Percentiles rank a stretch among this genome's conserved stretches.
Conservation (phyloP, 306 rosid species). For the Cucumis hystrix region DNA sequence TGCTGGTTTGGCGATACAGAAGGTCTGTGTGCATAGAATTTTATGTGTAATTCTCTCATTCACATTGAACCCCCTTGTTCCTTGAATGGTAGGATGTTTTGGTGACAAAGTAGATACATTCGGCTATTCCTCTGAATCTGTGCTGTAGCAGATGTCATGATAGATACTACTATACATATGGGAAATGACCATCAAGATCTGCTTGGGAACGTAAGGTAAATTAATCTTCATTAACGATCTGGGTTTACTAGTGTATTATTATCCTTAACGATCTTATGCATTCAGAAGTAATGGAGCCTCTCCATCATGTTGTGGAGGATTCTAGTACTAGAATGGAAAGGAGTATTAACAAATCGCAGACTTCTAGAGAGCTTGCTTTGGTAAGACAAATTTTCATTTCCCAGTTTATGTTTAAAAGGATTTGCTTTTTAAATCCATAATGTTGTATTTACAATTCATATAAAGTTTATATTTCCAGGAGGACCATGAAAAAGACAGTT, state of each 20-base stretch:
- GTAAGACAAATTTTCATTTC: background rate
- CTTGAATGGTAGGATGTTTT: no score
- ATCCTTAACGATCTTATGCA: background rate
- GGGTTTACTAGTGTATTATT: background rate
- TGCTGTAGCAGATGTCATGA: slow-evolving; percentile 11
- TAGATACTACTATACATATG: slow-evolving; percentile 12
- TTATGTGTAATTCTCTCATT: no score
- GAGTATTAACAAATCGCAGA: background rate
- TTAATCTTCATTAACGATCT: background rate
- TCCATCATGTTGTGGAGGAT: background rate
- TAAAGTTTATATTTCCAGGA: background rate
- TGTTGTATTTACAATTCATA: background rate
- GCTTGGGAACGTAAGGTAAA: background rate
- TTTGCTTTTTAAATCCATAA: background rate
- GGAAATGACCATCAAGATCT: background rate
- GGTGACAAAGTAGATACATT: no score
- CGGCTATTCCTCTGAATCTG: no score
- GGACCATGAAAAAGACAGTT: background rate
- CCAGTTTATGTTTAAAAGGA: background rate
- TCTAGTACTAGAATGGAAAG: background rate
- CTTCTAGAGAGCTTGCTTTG: background rate
- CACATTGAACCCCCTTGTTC: no score
- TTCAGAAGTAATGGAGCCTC: background rate
- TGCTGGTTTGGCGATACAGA: background rate
- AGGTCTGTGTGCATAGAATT: no score